Percentiles rank a stretch among this genome's conserved stretches.
phyloP scores from a whole-genome alignment of 2,329 filamentous ascomycete genomes.

The Apiospora koreana region DNA sequence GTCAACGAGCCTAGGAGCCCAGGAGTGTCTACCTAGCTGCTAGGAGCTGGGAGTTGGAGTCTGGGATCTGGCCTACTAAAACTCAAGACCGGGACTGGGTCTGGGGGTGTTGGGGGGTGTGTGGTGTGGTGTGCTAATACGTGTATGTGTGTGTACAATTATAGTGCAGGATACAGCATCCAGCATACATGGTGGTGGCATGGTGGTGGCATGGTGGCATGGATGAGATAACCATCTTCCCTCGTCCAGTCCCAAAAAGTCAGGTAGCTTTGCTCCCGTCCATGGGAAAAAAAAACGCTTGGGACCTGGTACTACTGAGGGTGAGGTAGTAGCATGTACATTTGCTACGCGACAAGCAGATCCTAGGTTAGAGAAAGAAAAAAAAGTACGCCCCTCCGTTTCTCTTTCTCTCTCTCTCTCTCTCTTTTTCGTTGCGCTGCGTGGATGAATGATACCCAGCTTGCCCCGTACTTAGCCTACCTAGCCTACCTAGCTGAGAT shows the following conservation, averaged over 20 bases:
- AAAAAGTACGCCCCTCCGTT: background rate
- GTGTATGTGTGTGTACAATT: background rate
- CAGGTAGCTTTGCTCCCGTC: conserved; percentile 5
- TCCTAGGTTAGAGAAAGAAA: background rate
- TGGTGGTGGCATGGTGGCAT: background rate
- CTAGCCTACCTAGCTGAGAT: too few species aligned
- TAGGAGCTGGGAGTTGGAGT: too few species aligned
- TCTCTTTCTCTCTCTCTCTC: background rate
- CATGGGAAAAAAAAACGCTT: background rate
- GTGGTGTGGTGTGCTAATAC: background rate
- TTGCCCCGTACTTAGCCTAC: conserved; percentile 1
- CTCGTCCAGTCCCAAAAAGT: conserved; percentile 4
- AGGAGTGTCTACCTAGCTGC: conserved; percentile 2
- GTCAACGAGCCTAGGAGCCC: background rate
- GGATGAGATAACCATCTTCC: conserved; percentile 5
- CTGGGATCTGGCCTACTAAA: conserved; percentile 6
- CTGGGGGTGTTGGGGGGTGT: background rate
- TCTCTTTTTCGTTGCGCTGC: too few species aligned
- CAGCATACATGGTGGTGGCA: background rate
- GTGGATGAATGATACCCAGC: conserved; percentile 2
- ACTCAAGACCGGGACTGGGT: conserved; percentile 5
- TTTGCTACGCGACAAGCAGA: background rate
- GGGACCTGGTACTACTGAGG: background rate
- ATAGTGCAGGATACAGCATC: background rate
- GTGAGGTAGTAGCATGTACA: background rate